phyloP scores from a whole-genome alignment of 140 eudicot species.

The Stevia rebaudiana region DNA sequence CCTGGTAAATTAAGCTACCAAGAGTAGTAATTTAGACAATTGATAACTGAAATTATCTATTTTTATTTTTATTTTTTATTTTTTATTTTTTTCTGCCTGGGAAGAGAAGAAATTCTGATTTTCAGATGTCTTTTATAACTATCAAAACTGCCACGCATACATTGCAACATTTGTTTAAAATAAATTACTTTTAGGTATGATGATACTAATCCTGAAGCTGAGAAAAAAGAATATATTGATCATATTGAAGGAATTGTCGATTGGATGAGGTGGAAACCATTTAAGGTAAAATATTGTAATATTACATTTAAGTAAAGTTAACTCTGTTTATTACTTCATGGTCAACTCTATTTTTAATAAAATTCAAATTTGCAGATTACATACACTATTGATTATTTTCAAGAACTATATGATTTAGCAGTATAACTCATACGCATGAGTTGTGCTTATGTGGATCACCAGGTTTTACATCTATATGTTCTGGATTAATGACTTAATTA shows the following conservation, averaged over 20 bases:
- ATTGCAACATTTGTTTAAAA: not conserved
- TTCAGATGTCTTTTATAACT: not conserved
- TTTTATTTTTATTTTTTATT: not conserved
- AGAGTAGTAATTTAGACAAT: not conserved
- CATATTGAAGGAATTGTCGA: constrained; percentile 79
- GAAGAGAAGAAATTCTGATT: not conserved
- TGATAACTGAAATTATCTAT: too few species aligned
- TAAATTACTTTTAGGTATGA: constrained; percentile 47
- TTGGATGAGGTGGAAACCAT: constrained; percentile 99
- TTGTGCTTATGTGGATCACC: constrained; percentile 90
- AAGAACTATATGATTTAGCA: constrained; percentile 75
- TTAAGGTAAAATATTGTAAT: constrained; percentile 40
- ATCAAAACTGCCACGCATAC: not conserved
- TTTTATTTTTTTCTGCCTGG: not conserved
- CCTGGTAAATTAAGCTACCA: not conserved
- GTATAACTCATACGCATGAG: constrained; percentile 76
- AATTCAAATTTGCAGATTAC: constrained; percentile 49
- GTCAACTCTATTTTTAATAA: not conserved
- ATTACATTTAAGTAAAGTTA: not conserved
- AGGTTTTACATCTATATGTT: constrained; percentile 33
- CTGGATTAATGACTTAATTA: not conserved
- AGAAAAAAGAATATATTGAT: constrained; percentile 84
- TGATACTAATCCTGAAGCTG: constrained; percentile 96
- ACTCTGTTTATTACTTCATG: not conserved
- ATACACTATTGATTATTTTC: constrained; percentile 86